Evolutionary conservation across 192 early-diverging fungal genomes (phyloP), one percentile per base, ranked within the genome.

Genomic region (Coemansia sp.): DNA sequence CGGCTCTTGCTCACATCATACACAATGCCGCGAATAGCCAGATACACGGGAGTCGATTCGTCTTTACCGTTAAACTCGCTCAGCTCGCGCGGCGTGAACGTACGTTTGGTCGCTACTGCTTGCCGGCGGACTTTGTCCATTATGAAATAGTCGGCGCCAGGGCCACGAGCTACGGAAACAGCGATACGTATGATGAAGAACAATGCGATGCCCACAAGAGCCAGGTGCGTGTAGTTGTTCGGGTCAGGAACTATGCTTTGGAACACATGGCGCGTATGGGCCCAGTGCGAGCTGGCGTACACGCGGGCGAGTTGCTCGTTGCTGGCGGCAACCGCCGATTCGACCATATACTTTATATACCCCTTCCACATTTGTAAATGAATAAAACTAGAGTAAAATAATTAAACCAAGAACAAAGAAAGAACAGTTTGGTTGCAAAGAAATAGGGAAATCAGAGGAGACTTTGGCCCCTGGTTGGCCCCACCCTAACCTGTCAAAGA

Each of bases 1-100:
- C 86, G 82, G 23, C 93, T 91, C 23, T 77, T 69, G 2, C 90
- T 86, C 27, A 98, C 96, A 70, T 98, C 94, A 73, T 89, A 98
- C 21, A 98, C 91, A 19, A 84, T 86, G 12, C 94, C 89, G 25
- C 87, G 86, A n/a, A 98, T 88, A 4, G 83, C 92, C 69, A 97
- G 86, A 35, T 89, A 88, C 58, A 98, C 90, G 17, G 81, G 72
- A 10, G 85, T 84, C 21, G 25, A 38, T 32, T 70, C 66, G 67
- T 79, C 80, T 37, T 73, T 68, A 17, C 95, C 95, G 60, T 93
- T 85, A 70, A 85, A 94, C 39, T 84, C 83, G 2, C 79, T 61
- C 11, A 97, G 76, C 56, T 93, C 88, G 43, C 80, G 79, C 14
- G 92, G 92, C 7, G 92, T 94, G 63, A 88, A 97, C 62, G 91